Evolutionary conservation across 331 rosid genomes (phyloP).

Genomic region (Arachis monticola): DNA sequence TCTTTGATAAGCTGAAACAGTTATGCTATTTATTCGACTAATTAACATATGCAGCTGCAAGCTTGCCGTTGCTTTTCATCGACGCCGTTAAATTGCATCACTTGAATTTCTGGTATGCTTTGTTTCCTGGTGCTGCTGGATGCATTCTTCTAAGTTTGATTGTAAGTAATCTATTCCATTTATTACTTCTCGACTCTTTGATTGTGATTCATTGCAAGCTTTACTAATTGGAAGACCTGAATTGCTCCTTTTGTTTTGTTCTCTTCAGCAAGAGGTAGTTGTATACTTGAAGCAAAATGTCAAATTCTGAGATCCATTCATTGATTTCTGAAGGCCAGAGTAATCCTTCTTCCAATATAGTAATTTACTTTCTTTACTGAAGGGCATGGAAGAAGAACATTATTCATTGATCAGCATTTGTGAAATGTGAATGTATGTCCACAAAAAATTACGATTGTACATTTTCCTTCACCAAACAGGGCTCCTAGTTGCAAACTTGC

Average conservation of each 20-base stretch:
- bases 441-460: not conserved
- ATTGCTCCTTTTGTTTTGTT: not conserved
- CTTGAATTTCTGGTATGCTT: constrained; percentile 75
- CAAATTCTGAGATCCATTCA: constrained; percentile 54
- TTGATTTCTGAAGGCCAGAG: not conserved
- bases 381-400: constrained; percentile 14
- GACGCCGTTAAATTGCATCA: constrained; percentile 84
- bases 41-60: constrained; percentile 67
- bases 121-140: constrained; percentile 81
- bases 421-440: constrained; percentile 26
- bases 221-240: constrained; percentile 25
- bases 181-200: no score
- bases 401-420: constrained; percentile 31
- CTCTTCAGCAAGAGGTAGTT: constrained; percentile 81
- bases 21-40: not conserved
- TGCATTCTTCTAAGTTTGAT: constrained; percentile 78
- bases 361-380: not conserved
- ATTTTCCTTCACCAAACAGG: constrained; percentile 15
- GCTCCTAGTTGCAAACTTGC: constrained; percentile 1
- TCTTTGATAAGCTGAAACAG: not conserved
- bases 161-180: constrained; percentile 62
- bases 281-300: constrained; percentile 68
- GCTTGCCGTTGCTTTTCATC: constrained; percentile 87
- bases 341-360: constrained; percentile 23
- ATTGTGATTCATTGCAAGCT: constrained; percentile 12